A percentile compares a stretch with the other conserved stretches of the same genome.
phyloP scores from a whole-genome alignment of 257 asterid genomes.

The Plectranthus barbatus region DNA sequence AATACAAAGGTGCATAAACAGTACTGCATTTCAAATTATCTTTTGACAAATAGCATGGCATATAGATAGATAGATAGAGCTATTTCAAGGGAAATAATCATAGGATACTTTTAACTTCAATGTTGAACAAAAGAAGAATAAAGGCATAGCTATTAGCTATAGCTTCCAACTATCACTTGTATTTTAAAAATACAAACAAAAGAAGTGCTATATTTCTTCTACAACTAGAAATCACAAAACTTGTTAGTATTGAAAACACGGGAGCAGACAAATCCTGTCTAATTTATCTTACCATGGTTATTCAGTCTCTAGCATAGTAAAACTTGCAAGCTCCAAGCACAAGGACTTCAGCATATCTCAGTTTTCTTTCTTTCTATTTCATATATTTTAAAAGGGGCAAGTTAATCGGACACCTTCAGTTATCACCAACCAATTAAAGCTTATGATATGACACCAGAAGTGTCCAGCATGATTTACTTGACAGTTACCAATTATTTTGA shows the following conservation, averaged over 20 bases:
- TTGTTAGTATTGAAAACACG: background rate
- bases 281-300: background rate
- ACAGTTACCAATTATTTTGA: background rate
- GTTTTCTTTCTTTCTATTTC: background rate
- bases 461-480: background rate
- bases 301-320: background rate
- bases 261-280: background rate
- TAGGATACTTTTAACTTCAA: background rate
- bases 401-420: background rate
- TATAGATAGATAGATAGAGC: background rate
- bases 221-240: background rate
- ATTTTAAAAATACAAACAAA: background rate
- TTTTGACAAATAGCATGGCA: background rate
- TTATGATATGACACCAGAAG: background rate
- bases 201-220: background rate
- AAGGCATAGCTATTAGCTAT: too few relatives aligned
- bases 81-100: background rate
- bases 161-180: background rate
- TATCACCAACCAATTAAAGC: slow-evolving; percentile 1
- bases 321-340: slow-evolving; percentile 6
- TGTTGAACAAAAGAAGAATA: background rate
- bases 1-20: background rate
- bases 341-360: background rate
- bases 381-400: background rate
- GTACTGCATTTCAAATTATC: background rate